Evolutionary conservation across 768 basidiomycete species (phyloP).

Genomic region (Boletus sp.): DNA sequence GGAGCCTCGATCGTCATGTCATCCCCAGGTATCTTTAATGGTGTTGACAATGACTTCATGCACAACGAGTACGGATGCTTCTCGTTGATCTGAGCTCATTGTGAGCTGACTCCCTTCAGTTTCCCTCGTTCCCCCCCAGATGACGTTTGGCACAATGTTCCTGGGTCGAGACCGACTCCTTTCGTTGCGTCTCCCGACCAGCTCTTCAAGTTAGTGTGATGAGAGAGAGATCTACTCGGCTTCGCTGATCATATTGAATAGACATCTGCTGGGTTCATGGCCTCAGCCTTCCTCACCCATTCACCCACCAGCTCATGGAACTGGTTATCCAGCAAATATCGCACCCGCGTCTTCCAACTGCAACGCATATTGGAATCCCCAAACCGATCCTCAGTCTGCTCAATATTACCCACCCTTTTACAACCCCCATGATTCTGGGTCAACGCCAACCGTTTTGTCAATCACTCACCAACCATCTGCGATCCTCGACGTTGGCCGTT

Average conservation of each 20-base stretch:
- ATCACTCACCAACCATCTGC: too few species aligned
- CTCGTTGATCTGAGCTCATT: not conserved
- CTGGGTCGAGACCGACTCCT: too few species aligned
- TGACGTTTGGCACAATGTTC: not conserved
- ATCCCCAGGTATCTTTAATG: not conserved
- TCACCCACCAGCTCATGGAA: not conserved
- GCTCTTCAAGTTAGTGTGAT: not conserved
- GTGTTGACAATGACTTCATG: not conserved
- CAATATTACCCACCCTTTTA: not conserved
- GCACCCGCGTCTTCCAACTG: not conserved
- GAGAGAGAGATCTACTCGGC: not conserved
- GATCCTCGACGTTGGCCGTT: rapidly evolving
- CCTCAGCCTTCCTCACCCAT: not conserved
- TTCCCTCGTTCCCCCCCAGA: not conserved
- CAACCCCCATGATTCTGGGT: not conserved
- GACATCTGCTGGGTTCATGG: not conserved
- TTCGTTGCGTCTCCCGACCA: not conserved
- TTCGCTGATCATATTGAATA: not conserved
- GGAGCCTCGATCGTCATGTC: not conserved
- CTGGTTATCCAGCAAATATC: too few species aligned
- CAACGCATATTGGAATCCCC: not conserved
- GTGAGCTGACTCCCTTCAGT: not conserved
- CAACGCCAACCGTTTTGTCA: not conserved
- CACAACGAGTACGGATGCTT: not conserved
- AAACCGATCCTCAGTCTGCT: not conserved